Evolutionary conservation across 2,329 filamentous ascomycete genomes (phyloP).

Genomic region (Paecilomyces sp.): DNA sequence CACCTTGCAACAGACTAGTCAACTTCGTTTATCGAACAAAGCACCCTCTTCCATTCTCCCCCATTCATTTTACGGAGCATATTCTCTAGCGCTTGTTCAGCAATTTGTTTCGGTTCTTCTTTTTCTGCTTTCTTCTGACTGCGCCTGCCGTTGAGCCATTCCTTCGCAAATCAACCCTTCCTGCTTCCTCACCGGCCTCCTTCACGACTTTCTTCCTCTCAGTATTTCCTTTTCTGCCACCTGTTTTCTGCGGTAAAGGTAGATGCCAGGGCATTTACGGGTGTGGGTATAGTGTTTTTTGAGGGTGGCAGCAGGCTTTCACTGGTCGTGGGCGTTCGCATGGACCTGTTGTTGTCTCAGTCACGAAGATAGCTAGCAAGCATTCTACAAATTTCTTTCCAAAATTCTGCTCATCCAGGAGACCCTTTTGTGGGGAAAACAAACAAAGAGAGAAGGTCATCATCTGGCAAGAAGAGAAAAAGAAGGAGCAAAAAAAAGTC

Average conservation of each 20-base stretch:
- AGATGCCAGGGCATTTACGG: constrained; percentile 11
- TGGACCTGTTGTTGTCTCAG: constrained; percentile 31
- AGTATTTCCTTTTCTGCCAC: constrained; percentile 9
- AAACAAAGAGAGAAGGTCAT: constrained; percentile 2
- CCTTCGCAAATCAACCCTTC: constrained; percentile 2
- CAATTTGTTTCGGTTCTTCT: background rate
- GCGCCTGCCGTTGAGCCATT: background rate
- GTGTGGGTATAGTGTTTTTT: constrained; percentile 16
- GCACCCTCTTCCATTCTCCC: background rate
- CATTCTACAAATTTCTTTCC: constrained; percentile 36
- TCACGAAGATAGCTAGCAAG: constrained; percentile 40
- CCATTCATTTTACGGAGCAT: background rate
- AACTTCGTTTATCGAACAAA: background rate
- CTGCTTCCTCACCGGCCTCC: background rate
- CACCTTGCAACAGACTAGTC: background rate
- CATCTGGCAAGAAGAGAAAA: constrained; percentile 5
- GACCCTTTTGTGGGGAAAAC: constrained; percentile 16
- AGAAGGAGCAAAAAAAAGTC: constrained; percentile 12
- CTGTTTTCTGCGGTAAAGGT: constrained; percentile 12
- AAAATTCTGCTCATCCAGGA: constrained; percentile 26
- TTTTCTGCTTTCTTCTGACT: background rate
- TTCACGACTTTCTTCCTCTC: constrained; percentile 1
- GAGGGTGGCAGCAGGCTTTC: constrained; percentile 18
- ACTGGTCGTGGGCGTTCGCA: constrained; percentile 21
- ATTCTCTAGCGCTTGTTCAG: background rate